phyloP scores from a whole-genome alignment of 495 filamentous ascomycete genomes.

The Aspergillus nidulans region DNA sequence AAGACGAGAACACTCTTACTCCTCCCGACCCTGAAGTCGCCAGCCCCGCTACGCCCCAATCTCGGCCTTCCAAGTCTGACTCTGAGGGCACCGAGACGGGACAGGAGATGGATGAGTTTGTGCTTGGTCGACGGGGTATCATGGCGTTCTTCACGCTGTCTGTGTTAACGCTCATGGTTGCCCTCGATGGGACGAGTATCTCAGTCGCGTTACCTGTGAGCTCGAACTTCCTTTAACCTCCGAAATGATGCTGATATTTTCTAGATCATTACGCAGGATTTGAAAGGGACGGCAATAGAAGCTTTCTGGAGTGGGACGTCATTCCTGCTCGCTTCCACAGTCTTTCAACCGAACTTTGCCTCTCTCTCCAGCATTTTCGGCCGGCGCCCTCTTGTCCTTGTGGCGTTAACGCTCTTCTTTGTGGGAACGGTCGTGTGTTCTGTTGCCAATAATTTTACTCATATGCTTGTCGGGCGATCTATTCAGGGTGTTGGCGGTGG shows the following conservation, averaged over 20 bases:
- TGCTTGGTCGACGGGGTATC: conserved; percentile 21
- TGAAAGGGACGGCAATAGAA: conserved; percentile 51
- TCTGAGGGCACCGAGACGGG: neutral
- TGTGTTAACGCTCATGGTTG: conserved; percentile 61
- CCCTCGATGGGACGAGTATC: conserved; percentile 70
- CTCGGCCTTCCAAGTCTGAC: neutral
- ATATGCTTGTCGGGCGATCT: conserved; percentile 60
- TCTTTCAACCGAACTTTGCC: conserved; percentile 41
- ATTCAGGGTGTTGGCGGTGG: conserved; percentile 71
- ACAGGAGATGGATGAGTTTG: conserved; percentile 16
- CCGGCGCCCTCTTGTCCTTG: conserved; percentile 40
- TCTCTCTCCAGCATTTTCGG: conserved; percentile 42
- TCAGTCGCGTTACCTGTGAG: conserved; percentile 66
- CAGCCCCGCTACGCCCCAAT: neutral
- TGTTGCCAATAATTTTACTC: conserved; percentile 54
- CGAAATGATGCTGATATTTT: no score
- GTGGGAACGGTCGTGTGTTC: conserved; percentile 55
- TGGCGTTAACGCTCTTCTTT: conserved; percentile 51
- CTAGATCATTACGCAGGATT: conserved; percentile 33
- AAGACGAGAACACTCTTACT: neutral
- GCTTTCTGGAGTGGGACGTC: conserved; percentile 58
- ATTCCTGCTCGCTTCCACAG: conserved; percentile 48
- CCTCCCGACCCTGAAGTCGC: neutral
- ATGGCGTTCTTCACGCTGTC: conserved; percentile 46
- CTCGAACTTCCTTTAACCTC: no score